Conservation (phyloP, 1,139 yeast genomes). For the Taphrina communis region DNA sequence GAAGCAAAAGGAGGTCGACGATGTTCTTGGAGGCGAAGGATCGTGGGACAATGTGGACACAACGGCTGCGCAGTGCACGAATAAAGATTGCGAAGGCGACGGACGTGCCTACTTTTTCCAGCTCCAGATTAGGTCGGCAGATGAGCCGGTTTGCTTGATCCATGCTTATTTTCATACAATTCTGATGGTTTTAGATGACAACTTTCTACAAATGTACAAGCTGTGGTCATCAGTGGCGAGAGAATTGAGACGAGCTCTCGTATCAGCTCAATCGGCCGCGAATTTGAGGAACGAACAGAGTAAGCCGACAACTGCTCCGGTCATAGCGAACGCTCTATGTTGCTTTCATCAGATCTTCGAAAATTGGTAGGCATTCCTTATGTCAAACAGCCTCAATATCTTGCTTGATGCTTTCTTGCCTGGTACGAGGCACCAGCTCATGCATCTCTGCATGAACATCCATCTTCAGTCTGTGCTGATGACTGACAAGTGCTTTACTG, state of each 20-base stretch:
- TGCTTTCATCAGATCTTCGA: too few species aligned
- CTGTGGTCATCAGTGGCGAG: constrained; percentile 97
- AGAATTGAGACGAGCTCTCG: constrained; percentile 62
- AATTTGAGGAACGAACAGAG: too few species aligned
- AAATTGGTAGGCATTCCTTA: too few species aligned
- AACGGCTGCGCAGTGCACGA: constrained; percentile 76
- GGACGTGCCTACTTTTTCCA: constrained; percentile 92
- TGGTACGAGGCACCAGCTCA: too few species aligned
- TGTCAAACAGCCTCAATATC: too few species aligned
- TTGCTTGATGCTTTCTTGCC: too few species aligned
- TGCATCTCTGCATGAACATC: too few species aligned
- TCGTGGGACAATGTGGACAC: constrained; percentile 98
- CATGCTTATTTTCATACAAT: constrained; percentile 75
- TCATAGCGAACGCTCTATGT: too few species aligned
- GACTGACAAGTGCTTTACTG: constrained; percentile 29
- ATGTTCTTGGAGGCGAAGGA: constrained; percentile 94
- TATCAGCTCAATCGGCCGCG: too few species aligned
- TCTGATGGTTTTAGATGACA: constrained; percentile 8
- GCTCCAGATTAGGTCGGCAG: constrained; percentile 64
- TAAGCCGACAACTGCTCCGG: too few species aligned
- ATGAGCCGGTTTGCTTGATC: constrained; percentile 88
- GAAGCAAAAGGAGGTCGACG: constrained; percentile 90
- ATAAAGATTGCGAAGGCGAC: constrained; percentile 72
- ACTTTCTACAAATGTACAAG: constrained; percentile 64
- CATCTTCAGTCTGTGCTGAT: constrained; percentile 24